phyloP scores from a whole-genome alignment of 768 basidiomycete species.

The Panaeolus cyanescens region DNA sequence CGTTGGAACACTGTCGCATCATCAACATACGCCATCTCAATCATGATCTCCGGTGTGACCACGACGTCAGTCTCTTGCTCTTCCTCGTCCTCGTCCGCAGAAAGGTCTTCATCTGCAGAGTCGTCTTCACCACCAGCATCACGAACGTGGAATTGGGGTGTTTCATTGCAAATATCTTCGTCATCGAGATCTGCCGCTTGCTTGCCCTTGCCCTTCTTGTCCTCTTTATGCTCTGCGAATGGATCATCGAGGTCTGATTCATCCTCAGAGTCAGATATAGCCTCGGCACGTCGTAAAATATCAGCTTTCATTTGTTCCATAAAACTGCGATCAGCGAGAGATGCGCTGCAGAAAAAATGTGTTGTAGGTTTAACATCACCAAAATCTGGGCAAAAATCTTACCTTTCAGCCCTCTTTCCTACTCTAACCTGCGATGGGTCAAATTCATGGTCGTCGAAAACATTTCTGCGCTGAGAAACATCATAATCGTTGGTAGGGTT shows the following conservation, averaged over 20 bases:
- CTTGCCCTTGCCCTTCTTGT: slow-evolving; percentile 23
- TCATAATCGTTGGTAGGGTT: slow-evolving; percentile 12
- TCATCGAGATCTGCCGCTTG: slow-evolving; percentile 16
- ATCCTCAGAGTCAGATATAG: slow-evolving; percentile 63
- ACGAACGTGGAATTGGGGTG: slow-evolving; percentile 34
- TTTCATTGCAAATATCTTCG: slow-evolving; percentile 22
- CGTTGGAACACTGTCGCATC: slow-evolving; percentile 78
- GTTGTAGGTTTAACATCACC: neutral
- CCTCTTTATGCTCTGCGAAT: slow-evolving; percentile 16
- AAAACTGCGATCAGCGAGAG: slow-evolving; percentile 57
- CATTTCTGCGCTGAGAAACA: slow-evolving; percentile 59
- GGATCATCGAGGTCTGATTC: slow-evolving; percentile 21
- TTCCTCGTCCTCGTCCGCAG: slow-evolving; percentile 31
- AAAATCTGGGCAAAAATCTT: slow-evolving; percentile 14
- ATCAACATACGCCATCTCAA: slow-evolving; percentile 78
- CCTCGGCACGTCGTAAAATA: slow-evolving; percentile 77
- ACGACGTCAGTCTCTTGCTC: slow-evolving; percentile 29
- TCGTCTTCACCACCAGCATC: slow-evolving; percentile 56
- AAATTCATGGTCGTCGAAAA: slow-evolving; percentile 74
- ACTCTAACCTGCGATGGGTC: slow-evolving; percentile 59
- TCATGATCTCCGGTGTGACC: slow-evolving; percentile 54
- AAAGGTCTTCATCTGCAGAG: slow-evolving; percentile 30
- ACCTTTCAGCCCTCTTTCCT: slow-evolving; percentile 64
- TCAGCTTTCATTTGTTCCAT: slow-evolving; percentile 81
- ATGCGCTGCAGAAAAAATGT: slow-evolving; percentile 33